Base-by-base conservation (phyloP, 2,329 filamentous ascomycete genomes). In the Zelopaecilomyces penicillatus region DNA sequence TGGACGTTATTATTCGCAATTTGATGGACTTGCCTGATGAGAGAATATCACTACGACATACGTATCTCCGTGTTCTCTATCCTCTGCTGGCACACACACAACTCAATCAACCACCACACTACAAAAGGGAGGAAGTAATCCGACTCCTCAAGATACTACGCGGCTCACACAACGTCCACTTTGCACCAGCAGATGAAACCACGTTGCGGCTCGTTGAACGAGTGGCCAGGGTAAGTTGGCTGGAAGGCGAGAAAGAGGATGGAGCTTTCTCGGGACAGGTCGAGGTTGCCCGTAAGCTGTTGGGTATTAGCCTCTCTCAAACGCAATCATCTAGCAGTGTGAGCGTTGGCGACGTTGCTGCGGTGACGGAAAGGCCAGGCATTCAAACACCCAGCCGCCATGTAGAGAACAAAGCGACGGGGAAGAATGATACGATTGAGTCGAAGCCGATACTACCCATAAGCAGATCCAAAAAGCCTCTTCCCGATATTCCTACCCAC, bases 1-100 rank as follows among this genome's bases (percentile, higher is more conserved):
- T 97, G 39, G 93, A 98, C 59, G 93, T 98, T 52, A 89, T 98
- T 47, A 87, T 98, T 49, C 86, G 93, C 37, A 98, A 98, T 58
- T 73, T 98, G n/a, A 81, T 97, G 57, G 93, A 98, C 61, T 73
- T 98, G 6, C 93, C 94, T 0, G 84, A 91, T 57, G 91, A 95
- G 60, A 81, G 78, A 49, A 71, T 74, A 50, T 74, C 80, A 12
- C 70, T 98, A 46, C 80, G 91, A 33, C 93, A 98, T 63, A 98
- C 93, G 4, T 98, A 98, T 61, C 75, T 98, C 5, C 83, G 93
- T 30, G 93, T 98, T 4, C 70, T 98, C 9, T 89, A 94, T 58
- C 93, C 93, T 0, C 74, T 98, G 27, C 73, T 98, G 26, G 85
- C 87, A 33, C 87, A 98, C 61, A 96, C 91, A 2, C 93, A 97